These are phyloP conservation scores for Musa balbisiana DNA, from an alignment of 202 grass and related monocot species.

Conservation along the genomic window DNA sequence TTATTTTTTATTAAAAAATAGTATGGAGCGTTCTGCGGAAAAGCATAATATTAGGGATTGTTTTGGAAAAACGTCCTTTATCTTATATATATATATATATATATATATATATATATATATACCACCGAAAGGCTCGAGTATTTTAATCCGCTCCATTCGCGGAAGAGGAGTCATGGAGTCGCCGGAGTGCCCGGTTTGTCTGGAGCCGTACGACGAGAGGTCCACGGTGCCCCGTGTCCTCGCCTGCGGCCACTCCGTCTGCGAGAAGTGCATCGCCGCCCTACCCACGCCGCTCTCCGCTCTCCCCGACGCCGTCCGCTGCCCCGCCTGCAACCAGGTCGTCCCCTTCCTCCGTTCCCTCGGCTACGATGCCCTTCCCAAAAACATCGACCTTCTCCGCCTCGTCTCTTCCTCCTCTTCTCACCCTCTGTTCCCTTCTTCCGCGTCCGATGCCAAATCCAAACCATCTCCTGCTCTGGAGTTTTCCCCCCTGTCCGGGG, in stretches of 20 bases:
- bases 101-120: too few species aligned
- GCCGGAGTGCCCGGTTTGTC: constrained; percentile 85
- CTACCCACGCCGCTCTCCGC: constrained; percentile 50
- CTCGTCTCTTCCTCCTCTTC: constrained; percentile 28
- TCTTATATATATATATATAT: too few species aligned
- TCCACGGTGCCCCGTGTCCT: constrained; percentile 57
- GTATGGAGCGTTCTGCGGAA: too few species aligned
- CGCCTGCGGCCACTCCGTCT: constrained; percentile 78
- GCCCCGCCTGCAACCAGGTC: constrained; percentile 72
- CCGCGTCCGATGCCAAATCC: background rate
- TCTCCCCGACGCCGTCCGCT: constrained; percentile 45
- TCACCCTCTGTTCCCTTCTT: background rate
- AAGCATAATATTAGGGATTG: too few species aligned
- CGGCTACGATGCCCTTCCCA: constrained; percentile 62
- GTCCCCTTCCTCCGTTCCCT: constrained; percentile 57
- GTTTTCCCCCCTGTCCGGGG: background rate
- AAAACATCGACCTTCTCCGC: constrained; percentile 71
- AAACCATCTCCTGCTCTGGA: background rate
- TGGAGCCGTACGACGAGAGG: constrained; percentile 47
- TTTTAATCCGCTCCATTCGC: background rate
- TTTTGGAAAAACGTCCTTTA: too few species aligned
- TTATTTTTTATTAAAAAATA: too few species aligned
- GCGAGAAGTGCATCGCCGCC: constrained; percentile 48
- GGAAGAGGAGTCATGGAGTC: constrained; percentile 18
- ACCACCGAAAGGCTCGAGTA: too few species aligned